Percentiles rank a stretch among this genome's conserved stretches.
These are phyloP conservation scores for Penicillium daleae DNA, from an alignment of 495 filamentous ascomycete genomes.

Conservation along the genomic window DNA sequence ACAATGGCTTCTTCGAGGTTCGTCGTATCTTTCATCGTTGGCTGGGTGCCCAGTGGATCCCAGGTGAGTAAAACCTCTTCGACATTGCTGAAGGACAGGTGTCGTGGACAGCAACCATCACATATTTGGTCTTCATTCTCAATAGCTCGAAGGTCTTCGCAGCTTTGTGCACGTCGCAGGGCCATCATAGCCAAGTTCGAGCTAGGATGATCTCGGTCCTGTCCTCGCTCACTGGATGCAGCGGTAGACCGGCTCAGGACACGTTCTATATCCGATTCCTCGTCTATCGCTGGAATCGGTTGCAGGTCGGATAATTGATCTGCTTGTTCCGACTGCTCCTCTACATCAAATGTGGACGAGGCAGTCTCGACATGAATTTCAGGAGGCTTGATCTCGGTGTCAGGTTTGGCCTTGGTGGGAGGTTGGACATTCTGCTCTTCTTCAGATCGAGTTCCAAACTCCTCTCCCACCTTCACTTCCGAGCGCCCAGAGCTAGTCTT, in stretches of 20 bases:
- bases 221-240: conserved; percentile 38
- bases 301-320: conserved; percentile 20
- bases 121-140: conserved; percentile 29
- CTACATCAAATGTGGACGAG: conserved; percentile 24
- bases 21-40: conserved; percentile 33
- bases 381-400: conserved; percentile 33
- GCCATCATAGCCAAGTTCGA: conserved; percentile 36
- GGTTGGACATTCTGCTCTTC: conserved; percentile 24
- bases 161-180: conserved; percentile 52
- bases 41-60: conserved; percentile 50
- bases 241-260: conserved; percentile 41
- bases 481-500: conserved; percentile 21
- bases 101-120: conserved; percentile 65
- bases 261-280: conserved; percentile 38
- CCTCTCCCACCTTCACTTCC: conserved; percentile 29
- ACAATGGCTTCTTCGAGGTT: conserved; percentile 48
- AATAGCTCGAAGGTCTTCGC: conserved; percentile 33
- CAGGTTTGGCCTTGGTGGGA: conserved; percentile 13
- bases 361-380: conserved; percentile 43
- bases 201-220: conserved; percentile 20
- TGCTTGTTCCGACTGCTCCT: conserved; percentile 23
- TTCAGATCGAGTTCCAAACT: conserved; percentile 20
- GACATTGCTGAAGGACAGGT: conserved; percentile 86
- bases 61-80: conserved; percentile 83
- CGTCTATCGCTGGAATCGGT: conserved; percentile 21